Evolutionary conservation across 352 stramenopile genomes (phyloP).

Genomic region (Pythium insidiosum): DNA sequence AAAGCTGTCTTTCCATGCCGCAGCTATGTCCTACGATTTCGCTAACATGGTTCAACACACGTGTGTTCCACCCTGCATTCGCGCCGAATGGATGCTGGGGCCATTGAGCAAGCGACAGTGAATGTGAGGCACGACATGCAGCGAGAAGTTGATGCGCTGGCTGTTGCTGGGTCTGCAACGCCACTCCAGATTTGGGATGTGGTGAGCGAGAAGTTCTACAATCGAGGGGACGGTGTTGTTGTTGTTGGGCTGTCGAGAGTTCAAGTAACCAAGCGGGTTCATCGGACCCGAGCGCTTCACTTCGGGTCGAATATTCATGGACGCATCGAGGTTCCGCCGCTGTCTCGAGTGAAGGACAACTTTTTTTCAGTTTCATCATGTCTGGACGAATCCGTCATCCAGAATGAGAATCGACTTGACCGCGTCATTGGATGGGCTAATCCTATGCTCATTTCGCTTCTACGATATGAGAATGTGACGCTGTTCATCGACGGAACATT

Average conservation of each 20-base stretch:
- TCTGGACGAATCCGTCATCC: conserved; percentile 1
- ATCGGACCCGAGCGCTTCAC: not conserved
- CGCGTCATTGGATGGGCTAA: conserved; percentile 13
- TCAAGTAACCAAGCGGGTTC: conserved; percentile 4
- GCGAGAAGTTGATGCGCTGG: conserved; percentile 2
- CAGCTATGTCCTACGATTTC: not conserved
- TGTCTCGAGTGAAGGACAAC: not conserved
- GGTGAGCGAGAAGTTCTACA: conserved; percentile 1
- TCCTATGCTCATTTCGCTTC: conserved; percentile 5
- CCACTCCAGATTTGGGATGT: conserved; percentile 3
- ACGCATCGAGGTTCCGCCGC: conserved; percentile 1
- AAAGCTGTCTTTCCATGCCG: not conserved
- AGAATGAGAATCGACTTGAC: not conserved
- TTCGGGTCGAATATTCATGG: conserved; percentile 1
- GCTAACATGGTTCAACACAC: not conserved
- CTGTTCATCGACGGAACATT: conserved; percentile 19
- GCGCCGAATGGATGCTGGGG: not conserved
- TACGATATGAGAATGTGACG: conserved; percentile 5
- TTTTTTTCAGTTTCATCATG: conserved; percentile 7
- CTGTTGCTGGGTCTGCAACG: not conserved
- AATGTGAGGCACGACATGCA: not conserved
- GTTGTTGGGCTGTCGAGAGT: conserved; percentile 2
- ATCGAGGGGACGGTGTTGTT: not conserved
- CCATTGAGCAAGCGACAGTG: not conserved
- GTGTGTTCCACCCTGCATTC: not conserved